A percentile compares a stretch with the other conserved stretches of the same genome.
Conservation (phyloP, 768 basidiomycete genomes). For the Tephrocybe rancida region DNA sequence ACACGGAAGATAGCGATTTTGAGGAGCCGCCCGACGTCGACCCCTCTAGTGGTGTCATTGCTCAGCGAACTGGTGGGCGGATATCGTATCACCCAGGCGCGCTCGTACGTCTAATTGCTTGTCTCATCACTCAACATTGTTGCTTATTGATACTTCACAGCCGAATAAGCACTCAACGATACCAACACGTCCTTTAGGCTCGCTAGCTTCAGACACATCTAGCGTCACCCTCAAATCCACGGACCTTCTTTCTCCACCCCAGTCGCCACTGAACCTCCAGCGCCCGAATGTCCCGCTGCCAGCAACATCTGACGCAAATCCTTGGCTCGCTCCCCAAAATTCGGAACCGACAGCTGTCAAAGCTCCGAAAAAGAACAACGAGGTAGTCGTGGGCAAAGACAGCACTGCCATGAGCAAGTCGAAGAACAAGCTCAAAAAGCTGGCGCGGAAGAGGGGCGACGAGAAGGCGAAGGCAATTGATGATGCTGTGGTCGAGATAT, state of each 20-base stretch:
- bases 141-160: conserved; percentile 10
- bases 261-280: conserved; percentile 23
- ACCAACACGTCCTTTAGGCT: conserved; percentile 24
- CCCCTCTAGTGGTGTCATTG: conserved; percentile 37
- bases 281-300: conserved; percentile 16
- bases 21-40: conserved; percentile 30
- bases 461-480: conserved; percentile 63
- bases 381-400: conserved; percentile 69
- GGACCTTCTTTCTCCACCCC: conserved; percentile 44
- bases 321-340: conserved; percentile 67
- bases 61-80: conserved; percentile 69
- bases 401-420: conserved; percentile 65
- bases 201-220: conserved; percentile 56
- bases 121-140: background rate
- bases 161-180: conserved; percentile 14
- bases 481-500: conserved; percentile 82
- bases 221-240: conserved; percentile 71
- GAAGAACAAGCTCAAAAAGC: conserved; percentile 75
- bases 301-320: conserved; percentile 52
- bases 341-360: conserved; percentile 36
- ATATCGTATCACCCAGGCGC: conserved; percentile 61
- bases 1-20: conserved; percentile 28
- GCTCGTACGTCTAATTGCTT: conserved; percentile 25
- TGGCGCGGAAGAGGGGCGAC: conserved; percentile 53
- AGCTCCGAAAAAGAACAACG: conserved; percentile 70